Conservation (phyloP, 345 rosid species). For the Turnera subulata region DNA sequence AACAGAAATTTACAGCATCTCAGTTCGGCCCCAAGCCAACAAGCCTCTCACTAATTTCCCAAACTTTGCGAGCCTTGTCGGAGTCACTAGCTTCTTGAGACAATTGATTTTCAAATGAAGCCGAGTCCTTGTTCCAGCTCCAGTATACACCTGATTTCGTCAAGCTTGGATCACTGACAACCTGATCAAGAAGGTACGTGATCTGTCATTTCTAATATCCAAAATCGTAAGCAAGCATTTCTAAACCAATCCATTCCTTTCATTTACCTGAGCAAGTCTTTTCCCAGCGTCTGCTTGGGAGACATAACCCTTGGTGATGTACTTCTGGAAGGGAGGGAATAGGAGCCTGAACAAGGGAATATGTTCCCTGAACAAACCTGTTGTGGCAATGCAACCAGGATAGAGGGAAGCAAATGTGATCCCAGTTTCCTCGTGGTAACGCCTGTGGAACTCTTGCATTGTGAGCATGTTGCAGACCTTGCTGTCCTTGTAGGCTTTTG, state of each 20-base stretch:
- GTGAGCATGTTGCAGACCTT: constrained; percentile 96
- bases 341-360: constrained; percentile 81
- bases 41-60: constrained; percentile 97
- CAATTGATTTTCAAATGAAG: constrained; percentile 90
- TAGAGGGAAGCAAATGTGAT: constrained; percentile 87
- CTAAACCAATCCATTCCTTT: too few species aligned
- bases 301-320: constrained; percentile 90
- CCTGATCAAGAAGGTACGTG: constrained; percentile 37
- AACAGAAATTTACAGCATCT: constrained; percentile 3
- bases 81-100: constrained; percentile 87
- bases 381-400: constrained; percentile 98
- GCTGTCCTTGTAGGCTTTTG: constrained; percentile 98
- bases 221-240: not conserved
- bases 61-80: constrained; percentile 83
- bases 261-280: constrained; percentile 83
- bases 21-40: constrained; percentile 72
- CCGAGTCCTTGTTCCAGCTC: constrained; percentile 97
- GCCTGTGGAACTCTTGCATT: constrained; percentile 96
- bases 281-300: constrained; percentile 92
- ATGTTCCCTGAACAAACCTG: constrained; percentile 97
- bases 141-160: constrained; percentile 93
- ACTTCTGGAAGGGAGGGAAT: constrained; percentile 96
- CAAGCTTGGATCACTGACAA: constrained; percentile 79
- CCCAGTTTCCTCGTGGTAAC: constrained; percentile 80
- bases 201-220: not conserved